Base-by-base conservation (phyloP, 768 basidiomycete species). In the Pleurotus tuber-regium region DNA sequence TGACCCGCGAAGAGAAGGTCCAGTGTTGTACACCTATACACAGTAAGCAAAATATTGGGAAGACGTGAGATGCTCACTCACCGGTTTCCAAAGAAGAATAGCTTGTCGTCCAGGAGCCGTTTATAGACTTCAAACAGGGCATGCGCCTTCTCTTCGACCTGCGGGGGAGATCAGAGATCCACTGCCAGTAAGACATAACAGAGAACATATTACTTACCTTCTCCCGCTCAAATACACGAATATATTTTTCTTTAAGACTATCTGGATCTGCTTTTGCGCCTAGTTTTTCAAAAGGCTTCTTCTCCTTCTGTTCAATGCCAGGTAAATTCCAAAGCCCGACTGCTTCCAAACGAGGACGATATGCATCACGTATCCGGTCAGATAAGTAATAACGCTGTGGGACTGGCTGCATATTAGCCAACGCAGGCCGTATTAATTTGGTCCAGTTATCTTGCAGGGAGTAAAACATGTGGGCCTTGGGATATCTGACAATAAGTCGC, bases 371-470 rank as follows among this genome's bases (percentile, higher is more conserved):
- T 26, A 91, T 75, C 14, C 88, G 78, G 4, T 64, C 60, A 0
- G 89, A 84, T 5, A 88, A 79, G 59, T 86, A 92, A 62, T 89
- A 92, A 7, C 82, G 76, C 59, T 87, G 86, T 1, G 88, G 89
- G 2, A 86, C 50, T 11, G 81, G 76, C 49, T 87, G 80, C 57
- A 83, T 64, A 4, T 76, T 74, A 1, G 76, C 79, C 33, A 92
- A 66, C 0, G 74, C 66, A 3, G 77, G 78, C 29, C 76, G 75
- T 9, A 78, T 86, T 51, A 88, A 57, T 8, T 70, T 68, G 51
- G 60, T 66, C 76, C 86, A 92, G 57, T 92, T 92, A 28, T 70
- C 71, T 12, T 77, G 67, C 29, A 78, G 69, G 9, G 85, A 79
- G 60, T 83, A 92, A 26, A 87, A 70, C 54, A 74, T 73, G 59